These are phyloP conservation scores for Lepidium africanum DNA, from an alignment of 345 rosid genomes.

Conservation along the genomic window DNA sequence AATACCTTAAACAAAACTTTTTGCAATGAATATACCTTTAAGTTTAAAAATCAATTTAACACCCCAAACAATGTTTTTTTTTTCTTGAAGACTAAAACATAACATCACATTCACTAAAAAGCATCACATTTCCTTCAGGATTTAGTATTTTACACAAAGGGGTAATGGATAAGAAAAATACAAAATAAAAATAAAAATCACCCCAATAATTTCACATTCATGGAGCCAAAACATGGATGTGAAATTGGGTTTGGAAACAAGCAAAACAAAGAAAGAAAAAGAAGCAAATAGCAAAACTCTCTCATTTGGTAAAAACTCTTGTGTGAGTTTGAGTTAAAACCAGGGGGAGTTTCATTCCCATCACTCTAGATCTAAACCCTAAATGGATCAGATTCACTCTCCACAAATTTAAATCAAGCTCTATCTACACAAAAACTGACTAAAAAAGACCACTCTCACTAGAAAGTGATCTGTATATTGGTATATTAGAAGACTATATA, in stretches of 20 bases:
- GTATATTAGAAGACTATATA: conserved; percentile 22
- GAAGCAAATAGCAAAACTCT: conserved; percentile 13
- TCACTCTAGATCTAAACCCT: conserved; percentile 27
- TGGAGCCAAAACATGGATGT: conserved; percentile 24
- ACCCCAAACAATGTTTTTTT: background rate
- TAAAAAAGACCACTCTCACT: conserved; percentile 18
- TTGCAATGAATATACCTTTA: background rate
- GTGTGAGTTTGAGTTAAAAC: conserved; percentile 10
- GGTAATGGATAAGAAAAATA: background rate
- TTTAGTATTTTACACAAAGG: background rate
- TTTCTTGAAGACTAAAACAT: background rate
- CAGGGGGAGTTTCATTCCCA: conserved; percentile 32
- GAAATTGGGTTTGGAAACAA: conserved; percentile 6
- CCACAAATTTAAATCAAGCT: conserved; percentile 8
- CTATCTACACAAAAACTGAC: conserved; percentile 16
- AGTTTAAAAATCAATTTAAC: background rate
- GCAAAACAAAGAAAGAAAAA: background rate
- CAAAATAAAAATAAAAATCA: background rate
- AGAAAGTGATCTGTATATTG: conserved; percentile 8
- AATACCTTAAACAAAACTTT: conserved; percentile 5
- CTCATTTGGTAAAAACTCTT: conserved; percentile 25
- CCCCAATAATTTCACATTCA: conserved; percentile 9
- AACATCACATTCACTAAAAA: background rate
- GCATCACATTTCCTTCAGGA: background rate
- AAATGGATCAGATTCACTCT: conserved; percentile 24